Evolutionary conservation across 2,329 filamentous ascomycete genomes (phyloP), one percentile per base, ranked within the genome.

Genomic region (Didymosphaeria variabile): DNA sequence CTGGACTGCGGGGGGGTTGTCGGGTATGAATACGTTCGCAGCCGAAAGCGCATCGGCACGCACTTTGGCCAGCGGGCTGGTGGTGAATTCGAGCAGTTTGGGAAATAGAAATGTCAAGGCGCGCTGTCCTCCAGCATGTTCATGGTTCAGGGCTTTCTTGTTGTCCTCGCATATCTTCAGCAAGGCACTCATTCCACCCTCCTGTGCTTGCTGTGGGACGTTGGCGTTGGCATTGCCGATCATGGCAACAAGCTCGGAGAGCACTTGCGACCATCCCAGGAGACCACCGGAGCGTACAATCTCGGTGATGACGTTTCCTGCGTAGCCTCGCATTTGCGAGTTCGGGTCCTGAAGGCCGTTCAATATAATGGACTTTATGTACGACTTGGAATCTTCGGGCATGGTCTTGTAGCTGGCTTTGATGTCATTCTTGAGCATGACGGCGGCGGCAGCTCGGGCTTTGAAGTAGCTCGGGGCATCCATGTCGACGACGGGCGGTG

Each of bases 101-200:
- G 95, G 95, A 53, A 98, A 90, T 49, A 99, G 88, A 71, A 93
- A 90, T 76, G 91, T 91, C 62, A 98, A 87, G 1, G 95, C 95
- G 59, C 93, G 87, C 79, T 97, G 90, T 62, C 93, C 93, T 62
- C 93, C 93, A 73, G 93, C 89, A 77, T 97, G 92, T 66, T 97
- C 92, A 70, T 90, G 89, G 79, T 97, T 93, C 57, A 99, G 83
- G 61, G 92, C 85, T 75, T 91, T 93, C 73, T 88, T 90, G 81
- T 97, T 97, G 80, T 99, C 95, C 80, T 99, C 95, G 80, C 95
- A 99, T 63, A 99, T 94, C 83, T 98, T 98, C 77, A 91, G 84
- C 79, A 99, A 84, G 51, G 95, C 94, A 52, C 91, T 88, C 91
- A 98, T 97, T 69, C 93, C 94, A 63, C 94, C 94, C 77, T 99